Percentiles rank a stretch among this genome's conserved stretches.
Conservation (phyloP, 1,284 basidiomycete species). For the Leccinum angustisporum region DNA sequence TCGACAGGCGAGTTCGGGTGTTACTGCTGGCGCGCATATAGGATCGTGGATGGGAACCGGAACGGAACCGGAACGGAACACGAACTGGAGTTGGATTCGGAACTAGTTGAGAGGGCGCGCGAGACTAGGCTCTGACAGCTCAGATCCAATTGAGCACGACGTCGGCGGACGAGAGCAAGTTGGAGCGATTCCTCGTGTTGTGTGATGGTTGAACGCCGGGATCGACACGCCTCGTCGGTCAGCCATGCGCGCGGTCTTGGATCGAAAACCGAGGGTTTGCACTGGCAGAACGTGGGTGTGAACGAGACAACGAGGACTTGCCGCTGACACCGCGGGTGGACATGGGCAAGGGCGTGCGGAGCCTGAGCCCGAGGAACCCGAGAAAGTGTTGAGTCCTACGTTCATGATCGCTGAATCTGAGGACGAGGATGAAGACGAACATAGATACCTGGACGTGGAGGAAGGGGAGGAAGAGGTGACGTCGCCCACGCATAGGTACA, state of each 20-base stretch:
- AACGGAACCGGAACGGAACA: too few species aligned
- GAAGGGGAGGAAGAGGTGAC: slow-evolving; percentile 36
- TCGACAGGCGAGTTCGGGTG: neutral
- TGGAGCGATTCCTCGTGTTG: slow-evolving; percentile 68
- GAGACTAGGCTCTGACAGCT: slow-evolving; percentile 52
- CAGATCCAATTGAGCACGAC: slow-evolving; percentile 49
- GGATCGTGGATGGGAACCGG: slow-evolving; percentile 29
- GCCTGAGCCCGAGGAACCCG: slow-evolving; percentile 62
- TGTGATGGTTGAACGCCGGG: slow-evolving; percentile 70
- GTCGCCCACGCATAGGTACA: slow-evolving; percentile 62
- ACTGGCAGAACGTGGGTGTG: too few species aligned
- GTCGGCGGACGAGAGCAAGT: slow-evolving; percentile 53
- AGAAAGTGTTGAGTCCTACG: slow-evolving; percentile 70
- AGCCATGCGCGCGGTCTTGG: slow-evolving; percentile 53
- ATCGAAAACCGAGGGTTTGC: slow-evolving; percentile 29
- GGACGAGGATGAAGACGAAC: slow-evolving; percentile 42
- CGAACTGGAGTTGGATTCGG: slow-evolving; percentile 38
- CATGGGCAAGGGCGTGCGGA: slow-evolving; percentile 74
- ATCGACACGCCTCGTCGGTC: slow-evolving; percentile 42
- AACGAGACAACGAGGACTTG: slow-evolving; percentile 31
- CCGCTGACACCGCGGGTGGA: slow-evolving; percentile 63
- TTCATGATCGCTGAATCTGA: slow-evolving; percentile 66
- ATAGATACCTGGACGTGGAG: slow-evolving; percentile 34
- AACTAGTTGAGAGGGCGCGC: slow-evolving; percentile 50
- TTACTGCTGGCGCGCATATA: neutral